A percentile compares a stretch with the other conserved stretches of the same genome.
phyloP scores from a whole-genome alignment of 768 basidiomycete species.

The Termitomyces sp. region DNA sequence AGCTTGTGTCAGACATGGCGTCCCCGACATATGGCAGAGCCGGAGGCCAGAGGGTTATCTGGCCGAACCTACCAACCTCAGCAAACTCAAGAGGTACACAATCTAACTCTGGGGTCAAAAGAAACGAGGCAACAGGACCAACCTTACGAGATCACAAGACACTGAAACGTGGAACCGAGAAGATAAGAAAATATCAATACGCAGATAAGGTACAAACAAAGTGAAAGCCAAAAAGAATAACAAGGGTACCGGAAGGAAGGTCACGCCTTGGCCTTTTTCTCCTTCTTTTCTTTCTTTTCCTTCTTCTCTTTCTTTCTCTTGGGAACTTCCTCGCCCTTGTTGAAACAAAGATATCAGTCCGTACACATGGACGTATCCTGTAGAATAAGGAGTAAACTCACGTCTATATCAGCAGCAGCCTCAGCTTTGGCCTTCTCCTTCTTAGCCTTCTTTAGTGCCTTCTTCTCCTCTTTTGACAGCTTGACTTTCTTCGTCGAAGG shows the following conservation, averaged over 20 bases:
- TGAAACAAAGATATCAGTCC: constrained; percentile 6
- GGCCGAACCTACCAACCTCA: not conserved
- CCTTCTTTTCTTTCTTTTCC: constrained; percentile 39
- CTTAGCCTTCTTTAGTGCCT: constrained; percentile 75
- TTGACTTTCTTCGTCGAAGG: constrained; percentile 68
- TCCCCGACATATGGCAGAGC: not conserved
- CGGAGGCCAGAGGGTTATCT: not conserved
- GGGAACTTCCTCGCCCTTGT: constrained; percentile 18
- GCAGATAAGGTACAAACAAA: constrained; percentile 11
- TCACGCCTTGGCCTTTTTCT: constrained; percentile 31
- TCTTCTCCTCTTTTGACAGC: constrained; percentile 83
- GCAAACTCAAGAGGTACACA: not conserved
- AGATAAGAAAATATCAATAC: not conserved
- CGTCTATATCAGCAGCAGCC: constrained; percentile 39
- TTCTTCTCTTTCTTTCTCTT: constrained; percentile 61
- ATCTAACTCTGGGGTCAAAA: not conserved
- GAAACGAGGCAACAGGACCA: not conserved
- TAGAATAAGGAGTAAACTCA: constrained; percentile 22
- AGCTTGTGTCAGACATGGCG: not conserved
- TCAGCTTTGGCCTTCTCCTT: constrained; percentile 61
- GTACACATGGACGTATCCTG: not conserved
- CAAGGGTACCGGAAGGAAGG: constrained; percentile 12
- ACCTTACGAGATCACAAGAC: not conserved
- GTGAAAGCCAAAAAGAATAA: constrained; percentile 9
- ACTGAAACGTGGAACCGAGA: not conserved